phyloP scores from a whole-genome alignment of 2,329 filamentous ascomycete genomes.

The Calonectria fujianensis region DNA sequence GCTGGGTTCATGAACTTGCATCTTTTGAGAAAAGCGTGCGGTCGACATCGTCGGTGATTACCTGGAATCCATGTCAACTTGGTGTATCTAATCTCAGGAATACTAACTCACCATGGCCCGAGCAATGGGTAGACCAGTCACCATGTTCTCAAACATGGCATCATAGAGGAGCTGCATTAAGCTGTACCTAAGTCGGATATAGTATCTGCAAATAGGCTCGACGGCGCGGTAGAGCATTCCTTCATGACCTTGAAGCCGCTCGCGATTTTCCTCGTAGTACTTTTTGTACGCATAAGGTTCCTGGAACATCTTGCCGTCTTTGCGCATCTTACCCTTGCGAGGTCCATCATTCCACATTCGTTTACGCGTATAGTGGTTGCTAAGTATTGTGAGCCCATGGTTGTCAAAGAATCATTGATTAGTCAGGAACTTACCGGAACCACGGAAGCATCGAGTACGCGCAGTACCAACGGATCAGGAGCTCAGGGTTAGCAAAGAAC shows the following conservation, averaged over 20 bases:
- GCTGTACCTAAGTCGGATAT: slow-evolving; percentile 25
- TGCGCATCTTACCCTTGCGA: slow-evolving; percentile 5
- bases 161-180: slow-evolving; percentile 31
- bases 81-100: not conserved
- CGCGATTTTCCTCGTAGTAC: slow-evolving; percentile 4
- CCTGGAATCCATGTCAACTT: not conserved
- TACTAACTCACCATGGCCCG: slow-evolving; percentile 22
- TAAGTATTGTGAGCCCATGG: not conserved
- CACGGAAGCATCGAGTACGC: slow-evolving; percentile 24
- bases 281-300: not conserved
- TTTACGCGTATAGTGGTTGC: slow-evolving; percentile 22
- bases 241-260: not conserved
- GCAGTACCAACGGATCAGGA: slow-evolving; percentile 27
- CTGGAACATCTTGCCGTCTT: slow-evolving; percentile 24
- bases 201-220: slow-evolving; percentile 24
- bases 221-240: slow-evolving; percentile 16
- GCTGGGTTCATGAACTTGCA: not conserved
- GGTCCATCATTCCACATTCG: not conserved
- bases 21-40: slow-evolving; percentile 21
- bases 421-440: not conserved
- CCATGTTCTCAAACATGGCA: slow-evolving; percentile 31
- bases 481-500: slow-evolving; percentile 7
- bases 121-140: slow-evolving; percentile 28
- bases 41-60: slow-evolving; percentile 25
- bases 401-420: not conserved